phyloP scores from a whole-genome alignment of 2,329 filamentous ascomycete species.

The Davidsoniella neocaledoniae region DNA sequence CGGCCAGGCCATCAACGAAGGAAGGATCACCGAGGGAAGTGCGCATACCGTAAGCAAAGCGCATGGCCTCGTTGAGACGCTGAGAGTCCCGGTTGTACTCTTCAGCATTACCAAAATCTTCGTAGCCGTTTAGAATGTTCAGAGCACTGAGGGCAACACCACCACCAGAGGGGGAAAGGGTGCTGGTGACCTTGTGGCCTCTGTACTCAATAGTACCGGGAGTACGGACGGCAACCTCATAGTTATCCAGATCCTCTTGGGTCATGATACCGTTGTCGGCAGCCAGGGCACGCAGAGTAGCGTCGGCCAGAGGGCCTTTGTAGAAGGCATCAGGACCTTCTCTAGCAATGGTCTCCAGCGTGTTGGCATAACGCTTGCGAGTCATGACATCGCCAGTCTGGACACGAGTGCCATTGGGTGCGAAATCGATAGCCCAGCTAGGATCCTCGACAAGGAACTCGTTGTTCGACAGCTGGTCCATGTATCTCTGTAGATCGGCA shows the following conservation, averaged over 20 bases:
- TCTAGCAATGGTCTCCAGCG: constrained; percentile 51
- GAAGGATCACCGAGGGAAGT: constrained; percentile 59
- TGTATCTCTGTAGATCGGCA: constrained; percentile 54
- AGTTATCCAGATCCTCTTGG: constrained; percentile 56
- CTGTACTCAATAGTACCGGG: constrained; percentile 47
- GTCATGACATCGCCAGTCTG: constrained; percentile 58
- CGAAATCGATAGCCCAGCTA: constrained; percentile 71
- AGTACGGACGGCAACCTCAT: constrained; percentile 47
- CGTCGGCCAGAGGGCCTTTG: constrained; percentile 51
- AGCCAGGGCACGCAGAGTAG: constrained; percentile 54
- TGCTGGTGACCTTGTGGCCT: constrained; percentile 50
- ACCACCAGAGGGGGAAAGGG: constrained; percentile 58
- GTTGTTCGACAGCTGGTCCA: constrained; percentile 33
- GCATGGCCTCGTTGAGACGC: constrained; percentile 64
- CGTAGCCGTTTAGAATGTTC: constrained; percentile 59
- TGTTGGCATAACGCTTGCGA: constrained; percentile 55
- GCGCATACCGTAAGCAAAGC: constrained; percentile 65
- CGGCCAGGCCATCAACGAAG: constrained; percentile 45
- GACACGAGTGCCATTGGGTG: constrained; percentile 51
- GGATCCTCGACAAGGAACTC: constrained; percentile 55
- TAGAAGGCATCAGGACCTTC: constrained; percentile 58
- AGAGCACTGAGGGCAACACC: constrained; percentile 54
- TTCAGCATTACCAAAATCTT: constrained; percentile 39
- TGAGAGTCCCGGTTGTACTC: constrained; percentile 50
- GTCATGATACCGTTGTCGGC: constrained; percentile 71